phyloP scores from a whole-genome alignment of 2,329 filamentous ascomycete genomes.

The Fusarium devonianum region DNA sequence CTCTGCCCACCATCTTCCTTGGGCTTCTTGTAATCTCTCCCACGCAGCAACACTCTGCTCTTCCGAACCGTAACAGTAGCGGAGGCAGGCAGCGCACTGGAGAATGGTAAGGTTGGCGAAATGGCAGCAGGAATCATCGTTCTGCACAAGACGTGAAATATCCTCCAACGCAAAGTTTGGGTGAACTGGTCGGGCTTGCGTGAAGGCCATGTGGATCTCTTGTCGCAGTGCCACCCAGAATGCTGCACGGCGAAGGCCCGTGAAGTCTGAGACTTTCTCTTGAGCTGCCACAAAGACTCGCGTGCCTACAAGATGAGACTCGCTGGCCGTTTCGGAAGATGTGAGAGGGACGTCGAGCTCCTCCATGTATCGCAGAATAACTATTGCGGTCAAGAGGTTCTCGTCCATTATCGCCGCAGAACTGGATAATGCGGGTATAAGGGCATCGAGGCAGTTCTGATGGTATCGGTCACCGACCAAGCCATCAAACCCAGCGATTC shows the following conservation, averaged over 20 bases:
- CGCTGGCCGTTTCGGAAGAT: constrained; percentile 19
- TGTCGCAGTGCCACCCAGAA: constrained; percentile 43
- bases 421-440: constrained; percentile 41
- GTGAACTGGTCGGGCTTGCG: constrained; percentile 41
- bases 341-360: constrained; percentile 38
- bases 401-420: constrained; percentile 41
- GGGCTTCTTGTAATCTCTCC: constrained; percentile 32
- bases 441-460: constrained; percentile 38
- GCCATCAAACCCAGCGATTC: constrained; percentile 32
- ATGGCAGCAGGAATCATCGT: constrained; percentile 37
- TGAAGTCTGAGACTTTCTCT: constrained; percentile 40
- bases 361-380: constrained; percentile 43
- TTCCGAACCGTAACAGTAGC: constrained; percentile 42
- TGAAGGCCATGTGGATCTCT: constrained; percentile 44
- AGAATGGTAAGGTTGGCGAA: constrained; percentile 41
- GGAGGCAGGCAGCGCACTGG: constrained; percentile 40
- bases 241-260: constrained; percentile 39
- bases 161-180: constrained; percentile 39
- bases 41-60: constrained; percentile 37
- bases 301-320: constrained; percentile 43
- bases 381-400: constrained; percentile 42
- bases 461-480: constrained; percentile 41
- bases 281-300: constrained; percentile 42
- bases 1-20: constrained; percentile 42
- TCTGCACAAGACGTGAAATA: constrained; percentile 31